Base-by-base conservation (phyloP, 176 grass and related monocot species). In the Tillandsia leiboldiana region DNA sequence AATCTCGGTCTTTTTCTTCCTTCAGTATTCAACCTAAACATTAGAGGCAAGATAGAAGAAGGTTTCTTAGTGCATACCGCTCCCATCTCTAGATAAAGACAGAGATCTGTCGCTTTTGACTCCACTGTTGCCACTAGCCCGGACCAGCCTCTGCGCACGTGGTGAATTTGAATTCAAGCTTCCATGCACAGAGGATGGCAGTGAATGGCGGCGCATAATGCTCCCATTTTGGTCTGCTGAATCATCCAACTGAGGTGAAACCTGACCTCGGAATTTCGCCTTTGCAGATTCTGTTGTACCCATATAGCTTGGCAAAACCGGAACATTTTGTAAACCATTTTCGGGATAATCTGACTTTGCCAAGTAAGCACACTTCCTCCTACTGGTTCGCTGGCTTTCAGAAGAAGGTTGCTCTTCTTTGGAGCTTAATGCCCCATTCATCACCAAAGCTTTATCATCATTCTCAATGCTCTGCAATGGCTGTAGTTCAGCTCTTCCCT, bases 81-180 rank as follows among this genome's bases (percentile, higher is more conserved):
- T 70, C 0, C 65, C 75, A 48, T 96, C 91, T 84, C 87, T 86
- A 66, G 92, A 96, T 80, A 88, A 82, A 33, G 81, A 53, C 82
- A 87, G 74, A 29, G 85, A 85, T 66, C 83, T 96, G 74, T 96
- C 87, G 3, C 69, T 83, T 77, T 91, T 88, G 2, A 68, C 75
- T 79, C 50, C 87, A 67, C 27, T 18, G 66, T 86, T 90, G 58
- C 49, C 73, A 73, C 77, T 71, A 84, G 83, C 51, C 81, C 86
- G 80, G 42, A 73, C 65, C 56, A 84, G 83, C 57, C 13, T 73
- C 24, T 78, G 88, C 8, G 88, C 86, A 47, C 88, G 80, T 0
- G 92, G 92, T 14, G 92, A 96, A 0, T 91, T 80, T 1, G 92
- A 84, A 48, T 69, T 87, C 59, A 86, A 79, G 79, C 82, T 91